Percentiles rank a stretch among this genome's conserved stretches.
phyloP scores from a whole-genome alignment of 257 asterid genomes.

The Ilex asprella region DNA sequence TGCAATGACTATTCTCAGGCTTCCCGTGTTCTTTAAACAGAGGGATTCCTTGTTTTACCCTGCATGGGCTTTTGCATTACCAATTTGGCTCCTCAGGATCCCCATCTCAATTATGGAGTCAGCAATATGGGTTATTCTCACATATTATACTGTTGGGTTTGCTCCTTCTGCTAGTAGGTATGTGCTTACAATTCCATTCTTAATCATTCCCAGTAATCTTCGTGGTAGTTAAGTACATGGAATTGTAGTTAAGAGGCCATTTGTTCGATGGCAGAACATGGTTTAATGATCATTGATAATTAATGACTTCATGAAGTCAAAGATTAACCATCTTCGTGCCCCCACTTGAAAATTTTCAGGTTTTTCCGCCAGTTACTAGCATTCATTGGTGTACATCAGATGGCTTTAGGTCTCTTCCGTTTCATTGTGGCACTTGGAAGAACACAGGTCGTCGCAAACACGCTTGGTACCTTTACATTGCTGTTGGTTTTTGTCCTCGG shows the following conservation, averaged over 20 bases:
- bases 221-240: too few species aligned
- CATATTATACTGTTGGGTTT: conserved; percentile 67
- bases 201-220: too few species aligned
- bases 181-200: background rate
- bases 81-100: conserved; percentile 62
- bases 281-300: too few species aligned
- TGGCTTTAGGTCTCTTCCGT: conserved; percentile 72
- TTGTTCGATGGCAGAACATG: too few species aligned
- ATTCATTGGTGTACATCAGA: conserved; percentile 60
- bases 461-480: conserved; percentile 63
- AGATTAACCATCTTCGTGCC: background rate
- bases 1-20: conserved; percentile 59
- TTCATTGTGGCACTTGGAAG: conserved; percentile 66
- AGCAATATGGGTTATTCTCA: conserved; percentile 56
- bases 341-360: conserved; percentile 21
- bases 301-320: too few species aligned
- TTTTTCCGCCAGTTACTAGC: conserved; percentile 60
- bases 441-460: conserved; percentile 65
- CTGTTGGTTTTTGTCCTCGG: conserved; percentile 59
- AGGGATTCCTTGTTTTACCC: conserved; percentile 60
- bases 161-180: conserved; percentile 68
- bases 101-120: conserved; percentile 60
- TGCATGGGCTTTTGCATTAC: conserved; percentile 69
- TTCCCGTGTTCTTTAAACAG: conserved; percentile 64
- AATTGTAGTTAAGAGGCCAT: too few species aligned